Percentiles rank a stretch among this genome's conserved stretches.
phyloP scores from a whole-genome alignment of 2,329 filamentous ascomycete genomes.

The Colletotrichum limetticola region DNA sequence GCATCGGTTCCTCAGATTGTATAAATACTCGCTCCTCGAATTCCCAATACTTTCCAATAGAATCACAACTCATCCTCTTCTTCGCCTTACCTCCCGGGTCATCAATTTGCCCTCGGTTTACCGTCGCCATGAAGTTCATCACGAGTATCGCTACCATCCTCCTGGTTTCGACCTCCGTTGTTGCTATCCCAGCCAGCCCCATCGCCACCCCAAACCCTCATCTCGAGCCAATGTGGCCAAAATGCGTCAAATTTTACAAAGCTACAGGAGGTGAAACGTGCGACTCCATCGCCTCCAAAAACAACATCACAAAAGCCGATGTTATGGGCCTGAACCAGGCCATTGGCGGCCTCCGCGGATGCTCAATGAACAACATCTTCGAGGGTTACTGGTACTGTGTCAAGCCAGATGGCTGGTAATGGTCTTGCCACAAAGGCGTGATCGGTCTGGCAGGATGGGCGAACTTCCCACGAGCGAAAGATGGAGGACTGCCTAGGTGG shows the following conservation, averaged over 20 bases:
- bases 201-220: not conserved
- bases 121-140: not conserved
- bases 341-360: slow-evolving; percentile 4
- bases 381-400: slow-evolving; percentile 38
- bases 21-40: not conserved
- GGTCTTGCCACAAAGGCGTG: not conserved
- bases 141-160: not conserved
- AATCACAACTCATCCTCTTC: not conserved
- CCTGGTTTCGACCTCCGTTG: not conserved
- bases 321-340: slow-evolving; percentile 39
- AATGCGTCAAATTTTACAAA: slow-evolving; percentile 15
- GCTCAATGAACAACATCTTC: slow-evolving; percentile 12
- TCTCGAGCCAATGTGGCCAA: not conserved
- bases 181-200: not conserved
- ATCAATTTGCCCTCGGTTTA: not conserved
- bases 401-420: slow-evolving; percentile 15
- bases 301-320: slow-evolving; percentile 41
- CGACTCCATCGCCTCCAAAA: slow-evolving; percentile 39
- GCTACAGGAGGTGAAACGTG: slow-evolving; percentile 20
- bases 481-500: not conserved
- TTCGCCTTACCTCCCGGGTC: not conserved
- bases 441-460: not conserved
- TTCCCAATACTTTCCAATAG: not conserved
- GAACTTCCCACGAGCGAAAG: not conserved
- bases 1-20: not conserved